Evolutionary conservation across 2,329 filamentous ascomycete genomes (phyloP), one percentile per base, ranked within the genome.

Genomic region (Madurella mycetomatis): DNA sequence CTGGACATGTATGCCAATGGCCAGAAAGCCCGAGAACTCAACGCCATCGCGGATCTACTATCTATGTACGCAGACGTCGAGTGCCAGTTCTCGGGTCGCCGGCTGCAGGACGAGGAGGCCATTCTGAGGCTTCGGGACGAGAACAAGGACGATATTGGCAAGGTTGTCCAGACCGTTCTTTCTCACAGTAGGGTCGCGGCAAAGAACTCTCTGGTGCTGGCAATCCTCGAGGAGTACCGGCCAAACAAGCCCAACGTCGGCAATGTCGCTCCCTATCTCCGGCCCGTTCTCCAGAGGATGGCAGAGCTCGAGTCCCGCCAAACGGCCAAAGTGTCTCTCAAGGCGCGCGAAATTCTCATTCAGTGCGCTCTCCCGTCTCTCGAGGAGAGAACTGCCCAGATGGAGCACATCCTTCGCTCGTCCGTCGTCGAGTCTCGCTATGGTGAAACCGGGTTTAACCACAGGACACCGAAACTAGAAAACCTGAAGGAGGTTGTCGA

Each of bases 401-500:
- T 99, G 92, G 94, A 97, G 78, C 92, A 97, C 73, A 99, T 99
- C 61, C 80, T 99, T 52, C 89, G 92, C 56, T 96, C 92, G 25
- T 92, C 94, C 0, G 94, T 99, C 18, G 84, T 96, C 8, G 91
- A 99, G 72, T 96, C 92, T n/a, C 86, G 89, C 63, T 99, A 99
- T 67, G 94, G 94, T 56, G 94, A 99, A 80, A 92, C 90, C 57
- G 92, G 92, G 49, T 96, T 90, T 88, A 92, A 96, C 60, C 94
- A 99, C 75, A 83, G 94, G 62, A 89, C 96, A 73, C 94, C 94
- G 46, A 90, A 87, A 73, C 77, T 95, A 51, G 88, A 95, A 18
- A 79, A 95, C 60, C 87, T 99, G 75, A 96, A 96, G 79, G 94
- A 99, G 72, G 92, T 99, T 32, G 90, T 99, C 49, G 94, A 99